Evolutionary conservation across 805 yeast species (phyloP), one percentile per base, ranked within the genome.

Genomic region (Wickerhamomyces tratensis): DNA sequence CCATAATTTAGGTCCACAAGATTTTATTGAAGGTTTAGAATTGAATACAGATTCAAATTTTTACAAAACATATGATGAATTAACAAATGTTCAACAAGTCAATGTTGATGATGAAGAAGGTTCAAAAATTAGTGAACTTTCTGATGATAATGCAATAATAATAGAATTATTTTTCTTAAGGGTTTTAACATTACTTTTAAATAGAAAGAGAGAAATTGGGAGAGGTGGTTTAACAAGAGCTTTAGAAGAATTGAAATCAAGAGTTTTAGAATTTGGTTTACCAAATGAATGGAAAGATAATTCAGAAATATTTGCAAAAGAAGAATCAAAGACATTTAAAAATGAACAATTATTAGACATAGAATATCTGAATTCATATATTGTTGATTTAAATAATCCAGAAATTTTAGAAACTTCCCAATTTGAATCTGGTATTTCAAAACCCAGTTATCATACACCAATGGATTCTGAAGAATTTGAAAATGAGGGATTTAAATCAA

Each of bases 271-370:
- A 1, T 50, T 45, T 43, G 59, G 61, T 4, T 40, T 56, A n/a
- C 61, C 61, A 5, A 35, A 29, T 7, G 58, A 55, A 43, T 56
- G 61, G 61, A 46, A 59, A 41, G 51, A 56, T 45, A 58, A 56
- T 42, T 39, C 49, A 2, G 44, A 39, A 3, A 41, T 56, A 6
- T 47, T 46, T 7, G 20, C 20, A 3, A 20, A 11, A 38, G 14
- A n/a, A 26, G 6, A n/a, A 11, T 10, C 14, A n/a, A 20, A 12
- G 20, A 20, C 20, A 3, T 20, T 31, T 13, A 11, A 6, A 12
- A 13, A 31, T 31, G 13, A 62, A 6, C 52, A 69, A 36, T 40
- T 69, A 30, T 41, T 69, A 9, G 34, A 31, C 6, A 2, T 6
- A 6, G 13, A 8, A 35, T 15, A 14, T 13, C 5, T 35, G 13